Evolutionary conservation across 495 filamentous ascomycete genomes (phyloP), one percentile per base, ranked within the genome.

Genomic region (Aspergillus heteromorphus): DNA sequence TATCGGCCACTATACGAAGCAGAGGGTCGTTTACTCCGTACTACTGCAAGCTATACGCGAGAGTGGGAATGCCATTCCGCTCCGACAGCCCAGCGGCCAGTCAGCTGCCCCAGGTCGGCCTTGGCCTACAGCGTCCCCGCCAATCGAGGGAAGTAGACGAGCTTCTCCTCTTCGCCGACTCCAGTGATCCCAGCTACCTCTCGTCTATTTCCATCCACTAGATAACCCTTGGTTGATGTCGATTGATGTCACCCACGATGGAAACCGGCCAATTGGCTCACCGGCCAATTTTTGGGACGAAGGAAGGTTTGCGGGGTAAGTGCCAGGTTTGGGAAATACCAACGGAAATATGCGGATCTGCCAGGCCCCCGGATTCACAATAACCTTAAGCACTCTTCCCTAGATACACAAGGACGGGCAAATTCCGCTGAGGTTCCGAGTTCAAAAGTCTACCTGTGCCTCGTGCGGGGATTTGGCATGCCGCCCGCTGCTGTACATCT

Each of bases 341-440:
- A 14, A 47, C 43, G 43, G 43, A 29, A 47, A 47, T 47, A 29
- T 27, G 43, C 43, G 43, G 42, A 27, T 27, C n/a, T 45, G 13
- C 19, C 42, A 34, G 13, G 5, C 9, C 13, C 9, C n/a, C n/a
- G n/a, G n/a, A n/a, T n/a, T 14, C 9, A n/a, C 13, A 5, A 38
- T 38, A 38, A n/a, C 34, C 34, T 38, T 9, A 38, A n/a, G 8
- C 2, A 14, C 31, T 10, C 31, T 14, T 34, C 27, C 27, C 9
- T 38, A 14, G 13, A n/a, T n/a, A 38, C 34, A 29, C 21, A 47
- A 9, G 16, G 23, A 13, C 23, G 43, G 43, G 23, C 43, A 23
- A 47, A 47, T 47, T 47, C 43, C 43, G 43, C 43, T 6, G 17
- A 14, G 6, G 14, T 14, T 14, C 21, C 21, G 21, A 29, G 2